phyloP scores from a whole-genome alignment of 2,329 filamentous ascomycete genomes.

The Dothideomycetes sp. region DNA sequence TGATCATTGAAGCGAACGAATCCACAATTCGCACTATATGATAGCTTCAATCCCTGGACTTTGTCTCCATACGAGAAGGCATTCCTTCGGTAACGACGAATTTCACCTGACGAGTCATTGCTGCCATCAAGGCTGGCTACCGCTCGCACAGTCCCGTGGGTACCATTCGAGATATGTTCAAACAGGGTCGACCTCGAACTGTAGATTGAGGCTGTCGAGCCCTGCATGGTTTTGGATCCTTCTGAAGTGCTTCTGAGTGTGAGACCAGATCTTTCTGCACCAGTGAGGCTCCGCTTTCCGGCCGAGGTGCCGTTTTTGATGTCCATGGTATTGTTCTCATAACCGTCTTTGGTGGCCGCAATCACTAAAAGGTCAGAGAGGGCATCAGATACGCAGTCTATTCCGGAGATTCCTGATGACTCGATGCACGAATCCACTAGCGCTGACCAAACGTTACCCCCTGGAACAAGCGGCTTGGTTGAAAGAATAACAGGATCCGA shows the following conservation, averaged over 20 bases:
- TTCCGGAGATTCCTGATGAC: not conserved
- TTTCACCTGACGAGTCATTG: not conserved
- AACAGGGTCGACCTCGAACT: not conserved
- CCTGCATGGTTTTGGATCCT: not conserved
- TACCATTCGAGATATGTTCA: conserved; percentile 4
- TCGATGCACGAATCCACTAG: not conserved
- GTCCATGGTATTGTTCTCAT: not conserved
- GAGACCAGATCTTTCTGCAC: not conserved
- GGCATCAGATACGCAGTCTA: conserved; percentile 3
- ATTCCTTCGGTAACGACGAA: not conserved
- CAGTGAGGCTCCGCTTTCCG: not conserved
- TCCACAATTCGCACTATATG: not conserved
- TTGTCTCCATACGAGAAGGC: conserved; percentile 3
- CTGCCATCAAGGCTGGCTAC: not conserved
- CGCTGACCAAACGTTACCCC: not conserved
- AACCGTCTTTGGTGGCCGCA: not conserved
- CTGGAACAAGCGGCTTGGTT: not conserved
- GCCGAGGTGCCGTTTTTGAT: not conserved
- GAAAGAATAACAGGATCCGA: not conserved
- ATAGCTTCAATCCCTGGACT: conserved; percentile 2
- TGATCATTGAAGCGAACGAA: not conserved
- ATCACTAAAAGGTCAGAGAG: not conserved
- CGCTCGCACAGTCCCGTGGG: conserved; percentile 1
- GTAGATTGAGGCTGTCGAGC: not conserved
- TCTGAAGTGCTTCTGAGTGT: conserved; percentile 2